phyloP scores from a whole-genome alignment of 106 monocot genomes.

The Platanthera zijinensis region DNA sequence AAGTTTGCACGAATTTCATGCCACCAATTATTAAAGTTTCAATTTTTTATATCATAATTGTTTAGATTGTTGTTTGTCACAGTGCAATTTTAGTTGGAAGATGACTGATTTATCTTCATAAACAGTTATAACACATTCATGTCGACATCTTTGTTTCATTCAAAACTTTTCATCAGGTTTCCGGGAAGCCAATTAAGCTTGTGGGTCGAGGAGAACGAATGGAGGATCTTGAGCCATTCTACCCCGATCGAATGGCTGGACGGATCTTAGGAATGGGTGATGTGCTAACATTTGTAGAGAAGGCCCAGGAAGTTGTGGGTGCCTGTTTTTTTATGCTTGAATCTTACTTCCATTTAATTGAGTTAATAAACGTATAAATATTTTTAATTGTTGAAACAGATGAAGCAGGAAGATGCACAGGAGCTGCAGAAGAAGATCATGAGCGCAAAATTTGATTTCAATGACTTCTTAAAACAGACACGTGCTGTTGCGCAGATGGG shows the following conservation, averaged over 20 bases:
- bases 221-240: constrained; percentile 96
- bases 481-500: constrained; percentile 92
- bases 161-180: constrained; percentile 38
- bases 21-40: not conserved
- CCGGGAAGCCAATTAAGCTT: constrained; percentile 96
- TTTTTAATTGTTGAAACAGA: constrained; percentile 31
- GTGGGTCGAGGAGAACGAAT: constrained; percentile 87
- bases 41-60: not conserved
- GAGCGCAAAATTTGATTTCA: constrained; percentile 96
- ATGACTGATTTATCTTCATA: not conserved
- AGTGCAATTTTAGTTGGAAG: not conserved
- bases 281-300: constrained; percentile 96
- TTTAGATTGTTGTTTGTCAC: not conserved
- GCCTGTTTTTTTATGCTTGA: constrained; percentile 3
- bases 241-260: constrained; percentile 95
- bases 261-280: constrained; percentile 97
- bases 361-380: not conserved
- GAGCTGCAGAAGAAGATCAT: constrained; percentile 96
- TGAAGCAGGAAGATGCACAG: constrained; percentile 92
- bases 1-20: not conserved
- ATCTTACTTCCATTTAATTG: not conserved
- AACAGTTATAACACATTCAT: not conserved
- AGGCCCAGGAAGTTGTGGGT: constrained; percentile 97
- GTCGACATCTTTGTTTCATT: not conserved
- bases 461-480: constrained; percentile 95